Evolutionary conservation across 192 early-diverging fungal species (phyloP).

Genomic region (Backusella westeae): DNA sequence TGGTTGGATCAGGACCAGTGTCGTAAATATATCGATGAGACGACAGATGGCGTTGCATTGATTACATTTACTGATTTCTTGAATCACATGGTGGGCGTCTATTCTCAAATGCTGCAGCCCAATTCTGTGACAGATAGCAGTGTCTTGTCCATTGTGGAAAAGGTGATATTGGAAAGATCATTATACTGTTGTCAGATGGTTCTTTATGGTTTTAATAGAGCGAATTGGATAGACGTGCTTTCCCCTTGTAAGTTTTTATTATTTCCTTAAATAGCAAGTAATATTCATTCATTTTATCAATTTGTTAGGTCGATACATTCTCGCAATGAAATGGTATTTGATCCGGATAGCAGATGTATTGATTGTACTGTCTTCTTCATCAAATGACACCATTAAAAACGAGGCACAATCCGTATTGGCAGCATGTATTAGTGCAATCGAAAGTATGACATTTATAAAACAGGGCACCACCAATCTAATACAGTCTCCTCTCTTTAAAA

Average conservation of each 20-base stretch:
- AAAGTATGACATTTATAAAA: not conserved
- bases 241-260: not conserved
- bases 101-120: not conserved
- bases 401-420: not conserved
- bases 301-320: not conserved
- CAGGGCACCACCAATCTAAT: not conserved
- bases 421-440: not conserved
- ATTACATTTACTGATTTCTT: not conserved
- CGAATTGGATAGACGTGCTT: not conserved
- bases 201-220: not conserved
- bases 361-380: not conserved
- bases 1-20: not conserved
- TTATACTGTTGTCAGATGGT: not conserved
- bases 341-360: not conserved
- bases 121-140: not conserved
- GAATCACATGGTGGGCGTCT: not conserved
- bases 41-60: not conserved
- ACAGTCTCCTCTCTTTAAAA: not conserved
- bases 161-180: not conserved
- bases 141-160: not conserved
- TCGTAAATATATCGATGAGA: not conserved
- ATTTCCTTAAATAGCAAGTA: not conserved
- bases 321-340: not conserved
- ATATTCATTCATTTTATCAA: not conserved
- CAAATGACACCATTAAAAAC: not conserved